Conservation (phyloP, 352 stramenopile genomes). For the Pythium oligandrum region DNA sequence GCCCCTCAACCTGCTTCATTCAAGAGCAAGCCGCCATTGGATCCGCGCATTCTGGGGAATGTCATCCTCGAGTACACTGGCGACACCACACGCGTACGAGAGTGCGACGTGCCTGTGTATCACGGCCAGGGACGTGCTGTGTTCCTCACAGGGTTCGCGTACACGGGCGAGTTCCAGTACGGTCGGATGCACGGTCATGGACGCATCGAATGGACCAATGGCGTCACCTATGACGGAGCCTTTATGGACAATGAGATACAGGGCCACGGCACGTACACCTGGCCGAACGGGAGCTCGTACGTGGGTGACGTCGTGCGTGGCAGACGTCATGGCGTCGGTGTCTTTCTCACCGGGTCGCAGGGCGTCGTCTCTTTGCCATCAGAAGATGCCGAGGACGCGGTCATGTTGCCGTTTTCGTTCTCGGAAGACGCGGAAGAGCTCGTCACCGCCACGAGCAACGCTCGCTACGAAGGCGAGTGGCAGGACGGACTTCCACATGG, state of each 20-base stretch:
- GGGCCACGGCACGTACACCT: slow-evolving; percentile 58
- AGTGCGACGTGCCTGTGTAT: slow-evolving; percentile 50
- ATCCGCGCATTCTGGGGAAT: slow-evolving; percentile 53
- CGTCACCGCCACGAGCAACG: slow-evolving; percentile 37
- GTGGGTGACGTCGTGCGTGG: slow-evolving; percentile 60
- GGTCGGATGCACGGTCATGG: slow-evolving; percentile 77
- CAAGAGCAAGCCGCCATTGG: slow-evolving; percentile 27
- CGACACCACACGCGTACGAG: slow-evolving; percentile 29
- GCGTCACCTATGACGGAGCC: slow-evolving; percentile 64
- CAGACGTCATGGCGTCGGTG: slow-evolving; percentile 69
- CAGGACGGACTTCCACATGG: slow-evolving; percentile 63
- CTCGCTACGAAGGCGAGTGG: slow-evolving; percentile 80
- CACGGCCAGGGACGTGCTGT: slow-evolving; percentile 48
- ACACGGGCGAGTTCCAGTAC: slow-evolving; percentile 52
- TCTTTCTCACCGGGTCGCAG: slow-evolving; percentile 40
- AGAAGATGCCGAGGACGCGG: neutral
- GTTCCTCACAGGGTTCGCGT: slow-evolving; percentile 68
- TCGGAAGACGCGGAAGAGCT: neutral
- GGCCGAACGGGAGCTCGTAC: slow-evolving; percentile 83
- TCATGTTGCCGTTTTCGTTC: slow-evolving; percentile 19
- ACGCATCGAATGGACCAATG: slow-evolving; percentile 52
- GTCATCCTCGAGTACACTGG: slow-evolving; percentile 47
- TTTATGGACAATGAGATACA: slow-evolving; percentile 71
- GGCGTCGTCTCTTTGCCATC: slow-evolving; percentile 9
- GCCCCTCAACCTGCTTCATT: too few relatives aligned